Evolutionary conservation across 306 rosid species (phyloP).

Genomic region (Rubus idaeus): DNA sequence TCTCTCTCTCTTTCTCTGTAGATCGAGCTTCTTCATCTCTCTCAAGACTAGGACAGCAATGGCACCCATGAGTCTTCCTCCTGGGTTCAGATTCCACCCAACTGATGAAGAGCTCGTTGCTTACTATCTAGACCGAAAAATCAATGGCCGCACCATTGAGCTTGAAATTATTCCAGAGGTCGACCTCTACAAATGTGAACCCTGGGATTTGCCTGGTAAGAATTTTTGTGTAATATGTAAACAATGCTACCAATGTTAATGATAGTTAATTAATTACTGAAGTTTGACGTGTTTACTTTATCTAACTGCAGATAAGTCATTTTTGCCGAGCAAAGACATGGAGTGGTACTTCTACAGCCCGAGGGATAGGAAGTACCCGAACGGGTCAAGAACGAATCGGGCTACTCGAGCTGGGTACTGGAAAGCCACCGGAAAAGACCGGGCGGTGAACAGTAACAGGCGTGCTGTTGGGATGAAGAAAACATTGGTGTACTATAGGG

Average conservation of each 20-base stretch:
- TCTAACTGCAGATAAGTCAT: slow-evolving; percentile 60
- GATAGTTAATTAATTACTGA: too few relatives aligned
- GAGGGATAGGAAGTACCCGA: slow-evolving; percentile 91
- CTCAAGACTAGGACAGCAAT: slow-evolving; percentile 25
- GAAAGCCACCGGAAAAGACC: slow-evolving; percentile 95
- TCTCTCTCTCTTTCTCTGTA: slow-evolving; percentile 7
- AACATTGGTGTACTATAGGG: slow-evolving; percentile 85
- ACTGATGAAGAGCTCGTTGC: slow-evolving; percentile 98
- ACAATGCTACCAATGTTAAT: neutral
- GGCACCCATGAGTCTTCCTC: slow-evolving; percentile 98
- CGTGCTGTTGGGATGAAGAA: slow-evolving; percentile 82
- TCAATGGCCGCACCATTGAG: slow-evolving; percentile 83
- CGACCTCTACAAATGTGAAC: slow-evolving; percentile 94
- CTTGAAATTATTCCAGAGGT: slow-evolving; percentile 94
- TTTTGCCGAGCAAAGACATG: slow-evolving; percentile 87
- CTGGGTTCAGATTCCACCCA: slow-evolving; percentile 97
- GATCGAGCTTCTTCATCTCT: slow-evolving; percentile 1
- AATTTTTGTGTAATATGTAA: neutral
- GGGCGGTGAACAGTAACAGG: slow-evolving; percentile 68
- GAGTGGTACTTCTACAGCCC: slow-evolving; percentile 98
- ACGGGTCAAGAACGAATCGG: slow-evolving; percentile 93
- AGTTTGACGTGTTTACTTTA: neutral
- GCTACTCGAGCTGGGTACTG: slow-evolving; percentile 91
- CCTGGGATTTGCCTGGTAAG: slow-evolving; percentile 97
- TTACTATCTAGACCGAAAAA: slow-evolving; percentile 81